A percentile compares a stretch with the other conserved stretches of the same genome.
These are phyloP conservation scores for Hypoxylon sp. DNA, from an alignment of 2,329 filamentous ascomycete genomes.

Conservation along the genomic window DNA sequence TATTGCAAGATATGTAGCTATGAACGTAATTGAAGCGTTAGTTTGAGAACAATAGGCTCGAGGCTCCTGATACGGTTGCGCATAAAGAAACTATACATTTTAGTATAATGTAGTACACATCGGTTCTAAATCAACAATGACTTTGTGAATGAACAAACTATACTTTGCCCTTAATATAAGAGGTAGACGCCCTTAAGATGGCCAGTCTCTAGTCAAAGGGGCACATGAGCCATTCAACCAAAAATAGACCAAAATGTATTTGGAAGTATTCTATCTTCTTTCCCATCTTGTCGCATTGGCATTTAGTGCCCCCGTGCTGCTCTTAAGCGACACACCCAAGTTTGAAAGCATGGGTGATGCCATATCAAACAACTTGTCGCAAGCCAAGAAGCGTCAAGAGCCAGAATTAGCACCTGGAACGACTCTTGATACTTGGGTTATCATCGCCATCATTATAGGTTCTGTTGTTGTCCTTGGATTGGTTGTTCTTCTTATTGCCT, in stretches of 20 bases:
- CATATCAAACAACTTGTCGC: neutral
- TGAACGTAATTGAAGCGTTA: no score
- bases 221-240: neutral
- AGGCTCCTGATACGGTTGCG: no score
- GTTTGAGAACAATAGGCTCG: neutral
- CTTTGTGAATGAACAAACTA: neutral
- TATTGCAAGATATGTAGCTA: no score
- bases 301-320: neutral
- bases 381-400: slow-evolving; percentile 6
- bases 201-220: neutral
- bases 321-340: neutral
- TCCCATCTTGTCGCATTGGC: neutral
- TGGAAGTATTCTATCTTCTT: neutral
- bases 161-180: neutral
- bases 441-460: neutral
- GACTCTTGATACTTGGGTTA: neutral
- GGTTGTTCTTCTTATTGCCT: slow-evolving; percentile 1
- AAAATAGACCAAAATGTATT: slow-evolving; percentile 1
- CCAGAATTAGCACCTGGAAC: neutral
- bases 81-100: no score
- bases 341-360: neutral
- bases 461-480: neutral
- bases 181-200: neutral
- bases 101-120: neutral
- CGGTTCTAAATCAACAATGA: neutral